Percentiles rank a stretch among this genome's conserved stretches.
These are phyloP conservation scores for Coelastrella sp. DNA, from an alignment of 139 green algal species.

Conservation along the genomic window DNA sequence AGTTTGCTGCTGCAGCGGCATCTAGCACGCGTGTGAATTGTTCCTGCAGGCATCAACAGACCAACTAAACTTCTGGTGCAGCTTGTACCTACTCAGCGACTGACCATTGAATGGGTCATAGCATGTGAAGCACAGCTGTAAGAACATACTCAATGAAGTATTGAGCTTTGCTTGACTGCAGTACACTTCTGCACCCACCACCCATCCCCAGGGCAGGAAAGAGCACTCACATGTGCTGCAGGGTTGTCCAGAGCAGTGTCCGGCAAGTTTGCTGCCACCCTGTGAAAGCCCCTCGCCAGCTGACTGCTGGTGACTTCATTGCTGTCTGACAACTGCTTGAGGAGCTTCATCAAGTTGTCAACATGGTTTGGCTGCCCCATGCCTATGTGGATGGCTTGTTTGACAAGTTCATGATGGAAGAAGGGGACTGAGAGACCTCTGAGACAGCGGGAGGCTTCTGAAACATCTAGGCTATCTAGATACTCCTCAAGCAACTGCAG, in stretches of 20 bases:
- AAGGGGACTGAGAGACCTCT: constrained; percentile 73
- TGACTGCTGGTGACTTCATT: constrained; percentile 77
- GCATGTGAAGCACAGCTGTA: too few species aligned
- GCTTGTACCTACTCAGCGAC: neutral
- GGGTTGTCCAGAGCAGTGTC: constrained; percentile 86
- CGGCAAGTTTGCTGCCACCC: constrained; percentile 77
- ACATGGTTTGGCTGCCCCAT: constrained; percentile 53
- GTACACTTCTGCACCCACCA: too few species aligned
- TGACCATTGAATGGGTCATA: too few species aligned
- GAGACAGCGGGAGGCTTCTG: constrained; percentile 70
- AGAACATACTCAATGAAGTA: too few species aligned
- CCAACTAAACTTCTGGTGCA: neutral
- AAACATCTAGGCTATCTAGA: constrained; percentile 60
- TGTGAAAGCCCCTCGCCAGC: constrained; percentile 80
- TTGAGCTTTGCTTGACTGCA: too few species aligned
- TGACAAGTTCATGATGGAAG: constrained; percentile 88
- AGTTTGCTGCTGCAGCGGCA: constrained; percentile 19
- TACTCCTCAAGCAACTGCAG: constrained; percentile 78
- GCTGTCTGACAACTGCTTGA: constrained; percentile 60
- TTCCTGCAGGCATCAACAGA: neutral
- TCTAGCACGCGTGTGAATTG: constrained; percentile 29
- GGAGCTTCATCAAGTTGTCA: constrained; percentile 69
- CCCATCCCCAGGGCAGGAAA: too few species aligned
- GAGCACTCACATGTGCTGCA: constrained; percentile 52
- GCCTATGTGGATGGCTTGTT: constrained; percentile 73